Percentiles rank a stretch among this genome's conserved stretches.
phyloP scores from a whole-genome alignment of 2,329 filamentous ascomycete genomes.

The Geoglossum cookeanum region DNA sequence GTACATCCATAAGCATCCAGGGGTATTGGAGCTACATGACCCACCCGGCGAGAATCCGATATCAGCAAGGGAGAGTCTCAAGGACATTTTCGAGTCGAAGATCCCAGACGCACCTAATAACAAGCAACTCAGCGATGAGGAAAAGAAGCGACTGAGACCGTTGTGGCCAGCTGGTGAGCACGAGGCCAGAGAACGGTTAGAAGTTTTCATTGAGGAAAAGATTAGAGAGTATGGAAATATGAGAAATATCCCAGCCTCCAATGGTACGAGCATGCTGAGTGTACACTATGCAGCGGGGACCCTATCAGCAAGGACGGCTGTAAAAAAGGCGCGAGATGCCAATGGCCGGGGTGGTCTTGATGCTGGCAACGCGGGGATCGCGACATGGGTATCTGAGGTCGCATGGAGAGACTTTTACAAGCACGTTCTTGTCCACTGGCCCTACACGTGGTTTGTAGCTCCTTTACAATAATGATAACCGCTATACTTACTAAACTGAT shows the following conservation, averaged over 20 bases:
- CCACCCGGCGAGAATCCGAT: slow-evolving; percentile 36
- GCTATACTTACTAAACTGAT: not conserved
- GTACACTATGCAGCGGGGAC: slow-evolving; percentile 54
- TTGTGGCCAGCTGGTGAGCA: slow-evolving; percentile 62
- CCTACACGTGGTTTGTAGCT: slow-evolving; percentile 48
- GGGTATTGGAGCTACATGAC: slow-evolving; percentile 43
- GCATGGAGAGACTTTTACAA: slow-evolving; percentile 83
- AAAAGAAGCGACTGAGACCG: slow-evolving; percentile 34
- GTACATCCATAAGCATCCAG: slow-evolving; percentile 48
- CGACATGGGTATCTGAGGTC: slow-evolving; percentile 62
- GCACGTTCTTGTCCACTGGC: slow-evolving; percentile 70
- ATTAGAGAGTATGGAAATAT: slow-evolving; percentile 41
- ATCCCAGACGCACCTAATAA: slow-evolving; percentile 44
- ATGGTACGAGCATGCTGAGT: slow-evolving; percentile 48
- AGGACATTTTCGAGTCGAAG: slow-evolving; percentile 35
- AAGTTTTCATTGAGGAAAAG: slow-evolving; percentile 47
- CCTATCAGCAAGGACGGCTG: slow-evolving; percentile 45
- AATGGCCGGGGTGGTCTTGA: slow-evolving; percentile 47
- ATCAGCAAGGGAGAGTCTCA: slow-evolving; percentile 28
- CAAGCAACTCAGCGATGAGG: slow-evolving; percentile 40
- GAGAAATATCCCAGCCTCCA: slow-evolving; percentile 45
- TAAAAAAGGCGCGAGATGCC: slow-evolving; percentile 40
- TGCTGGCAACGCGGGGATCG: slow-evolving; percentile 43
- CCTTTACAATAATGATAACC: not conserved
- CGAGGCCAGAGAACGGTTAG: slow-evolving; percentile 44